phyloP scores from a whole-genome alignment of 441 rosid genomes.

The Arabidopsis lyrata region DNA sequence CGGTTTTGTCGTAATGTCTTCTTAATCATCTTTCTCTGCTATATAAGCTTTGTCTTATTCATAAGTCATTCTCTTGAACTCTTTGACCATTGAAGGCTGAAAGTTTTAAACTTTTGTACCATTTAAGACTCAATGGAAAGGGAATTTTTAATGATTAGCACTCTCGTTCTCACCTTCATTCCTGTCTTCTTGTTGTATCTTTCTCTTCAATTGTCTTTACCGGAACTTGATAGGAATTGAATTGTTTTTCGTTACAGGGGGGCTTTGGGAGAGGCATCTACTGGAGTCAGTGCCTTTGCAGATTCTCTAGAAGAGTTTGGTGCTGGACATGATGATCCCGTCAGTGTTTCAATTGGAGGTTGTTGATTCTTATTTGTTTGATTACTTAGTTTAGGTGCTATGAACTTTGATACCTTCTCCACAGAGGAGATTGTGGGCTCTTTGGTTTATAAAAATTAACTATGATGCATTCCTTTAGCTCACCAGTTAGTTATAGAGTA shows the following conservation, averaged over 20 bases:
- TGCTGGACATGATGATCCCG: slow-evolving; percentile 96
- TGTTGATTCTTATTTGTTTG: slow-evolving; percentile 23
- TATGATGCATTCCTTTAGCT: slow-evolving; percentile 1
- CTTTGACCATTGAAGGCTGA: slow-evolving; percentile 16
- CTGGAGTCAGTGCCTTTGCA: slow-evolving; percentile 94
- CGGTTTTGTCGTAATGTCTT: slow-evolving; percentile 32
- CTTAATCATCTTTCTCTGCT: slow-evolving; percentile 8
- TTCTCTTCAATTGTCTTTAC: too few species aligned
- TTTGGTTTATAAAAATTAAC: not conserved
- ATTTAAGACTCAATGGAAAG: slow-evolving; percentile 1
- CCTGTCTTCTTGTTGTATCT: slow-evolving; percentile 5
- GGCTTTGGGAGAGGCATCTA: slow-evolving; percentile 97
- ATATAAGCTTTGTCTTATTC: slow-evolving; percentile 9
- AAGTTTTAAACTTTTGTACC: not conserved
- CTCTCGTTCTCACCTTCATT: not conserved
- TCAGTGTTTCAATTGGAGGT: slow-evolving; percentile 98
- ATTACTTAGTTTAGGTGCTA: slow-evolving; percentile 12
- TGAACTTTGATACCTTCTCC: slow-evolving; percentile 10
- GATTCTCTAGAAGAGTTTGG: slow-evolving; percentile 96
- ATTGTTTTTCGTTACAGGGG: slow-evolving; percentile 59
- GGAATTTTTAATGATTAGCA: not conserved
- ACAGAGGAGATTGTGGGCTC: not conserved
- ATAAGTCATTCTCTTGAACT: slow-evolving; percentile 10
- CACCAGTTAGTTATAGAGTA: not conserved
- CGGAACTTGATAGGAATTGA: not conserved